phyloP scores from a whole-genome alignment of 257 asterid genomes.

The Nicotiana undulata region DNA sequence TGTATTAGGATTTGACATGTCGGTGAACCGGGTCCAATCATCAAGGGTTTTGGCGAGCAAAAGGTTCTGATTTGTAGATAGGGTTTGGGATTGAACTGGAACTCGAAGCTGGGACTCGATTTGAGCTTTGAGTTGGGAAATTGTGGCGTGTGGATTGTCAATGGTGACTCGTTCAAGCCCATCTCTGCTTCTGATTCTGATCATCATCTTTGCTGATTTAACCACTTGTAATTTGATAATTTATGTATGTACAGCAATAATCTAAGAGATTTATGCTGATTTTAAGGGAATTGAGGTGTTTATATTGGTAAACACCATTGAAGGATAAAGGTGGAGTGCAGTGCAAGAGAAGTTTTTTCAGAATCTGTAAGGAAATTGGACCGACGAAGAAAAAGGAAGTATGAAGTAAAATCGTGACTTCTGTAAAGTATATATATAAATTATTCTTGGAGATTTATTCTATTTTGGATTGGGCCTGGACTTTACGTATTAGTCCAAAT shows the following conservation, averaged over 20 bases:
- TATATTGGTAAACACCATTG: background rate
- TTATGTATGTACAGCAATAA: background rate
- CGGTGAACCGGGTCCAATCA: conserved; percentile 56
- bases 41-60: conserved; percentile 63
- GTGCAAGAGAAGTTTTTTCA: background rate
- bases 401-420: background rate
- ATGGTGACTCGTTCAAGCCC: conserved; percentile 88
- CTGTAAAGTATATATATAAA: background rate
- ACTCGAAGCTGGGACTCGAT: conserved; percentile 77
- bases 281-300: background rate
- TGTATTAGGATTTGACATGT: conserved; percentile 52
- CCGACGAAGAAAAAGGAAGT: background rate
- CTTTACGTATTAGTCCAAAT: background rate
- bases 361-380: background rate
- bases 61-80: conserved; percentile 79
- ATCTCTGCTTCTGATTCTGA: conserved; percentile 96
- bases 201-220: conserved; percentile 54
- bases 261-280: background rate
- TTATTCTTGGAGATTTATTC: background rate
- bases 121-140: conserved; percentile 52
- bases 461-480: background rate
- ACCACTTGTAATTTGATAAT: background rate
- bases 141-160: conserved; percentile 58
- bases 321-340: background rate
- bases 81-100: conserved; percentile 66